Evolutionary conservation across 148 eudicot species (phyloP).

Genomic region (Euryodendron excelsum): DNA sequence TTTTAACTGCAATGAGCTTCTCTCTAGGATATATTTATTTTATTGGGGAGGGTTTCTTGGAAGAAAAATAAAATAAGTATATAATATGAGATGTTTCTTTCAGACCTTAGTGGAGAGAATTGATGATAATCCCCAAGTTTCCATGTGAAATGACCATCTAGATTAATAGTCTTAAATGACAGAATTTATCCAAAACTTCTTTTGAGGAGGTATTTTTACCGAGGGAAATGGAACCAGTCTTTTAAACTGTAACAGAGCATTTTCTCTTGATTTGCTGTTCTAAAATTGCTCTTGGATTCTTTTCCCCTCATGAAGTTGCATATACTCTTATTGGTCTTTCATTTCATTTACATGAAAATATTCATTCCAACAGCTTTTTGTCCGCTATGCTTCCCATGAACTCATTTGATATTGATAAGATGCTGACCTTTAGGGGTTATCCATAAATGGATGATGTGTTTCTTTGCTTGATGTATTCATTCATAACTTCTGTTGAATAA

Average conservation of each 20-base stretch:
- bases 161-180: background rate
- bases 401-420: constrained; percentile 12
- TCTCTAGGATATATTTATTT: no score
- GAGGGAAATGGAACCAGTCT: background rate
- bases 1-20: no score
- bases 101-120: no score
- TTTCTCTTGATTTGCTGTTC: background rate
- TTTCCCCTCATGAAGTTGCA: background rate
- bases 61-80: no score
- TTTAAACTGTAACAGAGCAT: background rate
- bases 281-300: background rate
- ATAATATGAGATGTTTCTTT: no score
- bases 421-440: background rate
- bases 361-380: no score
- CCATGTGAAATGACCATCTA: background rate
- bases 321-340: background rate
- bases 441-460: background rate
- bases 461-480: background rate
- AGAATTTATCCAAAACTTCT: no score
- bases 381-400: background rate
- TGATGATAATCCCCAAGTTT: background rate
- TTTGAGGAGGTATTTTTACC: background rate
- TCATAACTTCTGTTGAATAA: background rate
- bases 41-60: no score
- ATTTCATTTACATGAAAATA: background rate